A percentile compares a stretch with the other conserved stretches of the same genome.
Evolutionary conservation across 352 stramenopile genomes (phyloP).

Genomic region (Plasmopara muralis): DNA sequence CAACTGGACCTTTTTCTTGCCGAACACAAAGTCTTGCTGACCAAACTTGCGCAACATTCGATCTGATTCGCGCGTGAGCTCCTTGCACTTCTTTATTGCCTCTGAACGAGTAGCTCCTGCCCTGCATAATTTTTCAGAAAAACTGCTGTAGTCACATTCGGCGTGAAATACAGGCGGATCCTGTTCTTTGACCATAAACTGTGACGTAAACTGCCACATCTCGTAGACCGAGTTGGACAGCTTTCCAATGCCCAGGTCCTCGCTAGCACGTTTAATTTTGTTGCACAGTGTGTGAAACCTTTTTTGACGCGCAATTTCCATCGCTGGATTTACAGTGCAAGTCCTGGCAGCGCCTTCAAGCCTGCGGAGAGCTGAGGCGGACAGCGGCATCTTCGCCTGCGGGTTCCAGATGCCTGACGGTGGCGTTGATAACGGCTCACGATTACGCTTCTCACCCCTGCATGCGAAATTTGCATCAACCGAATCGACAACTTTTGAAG

Average conservation of each 20-base stretch:
- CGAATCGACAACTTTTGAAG: neutral
- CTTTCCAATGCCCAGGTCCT: constrained; percentile 71
- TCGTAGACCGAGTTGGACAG: constrained; percentile 80
- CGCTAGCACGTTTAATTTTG: constrained; percentile 57
- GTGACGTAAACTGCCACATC: constrained; percentile 79
- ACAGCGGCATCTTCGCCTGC: constrained; percentile 32
- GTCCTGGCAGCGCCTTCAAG: constrained; percentile 13
- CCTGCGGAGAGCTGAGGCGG: constrained; percentile 6
- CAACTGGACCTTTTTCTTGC: constrained; percentile 48
- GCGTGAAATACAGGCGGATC: constrained; percentile 72
- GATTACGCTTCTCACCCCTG: constrained; percentile 27
- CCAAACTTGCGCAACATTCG: constrained; percentile 43
- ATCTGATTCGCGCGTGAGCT: constrained; percentile 47
- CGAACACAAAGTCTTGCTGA: constrained; percentile 34
- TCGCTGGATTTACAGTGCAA: constrained; percentile 31
- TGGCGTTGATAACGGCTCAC: constrained; percentile 12
- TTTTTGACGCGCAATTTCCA: constrained; percentile 67
- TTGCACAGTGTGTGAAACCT: constrained; percentile 54
- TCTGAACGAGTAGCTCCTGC: constrained; percentile 53
- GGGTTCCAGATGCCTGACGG: constrained; percentile 46
- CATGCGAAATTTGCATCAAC: neutral
- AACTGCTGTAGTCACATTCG: constrained; percentile 56
- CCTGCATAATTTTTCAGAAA: constrained; percentile 69
- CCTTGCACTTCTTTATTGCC: constrained; percentile 61
- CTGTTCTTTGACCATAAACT: constrained; percentile 56